A percentile compares a stretch with the other conserved stretches of the same genome.
Evolutionary conservation across 441 rosid genomes (phyloP).

Genomic region (Geranium incanum): DNA sequence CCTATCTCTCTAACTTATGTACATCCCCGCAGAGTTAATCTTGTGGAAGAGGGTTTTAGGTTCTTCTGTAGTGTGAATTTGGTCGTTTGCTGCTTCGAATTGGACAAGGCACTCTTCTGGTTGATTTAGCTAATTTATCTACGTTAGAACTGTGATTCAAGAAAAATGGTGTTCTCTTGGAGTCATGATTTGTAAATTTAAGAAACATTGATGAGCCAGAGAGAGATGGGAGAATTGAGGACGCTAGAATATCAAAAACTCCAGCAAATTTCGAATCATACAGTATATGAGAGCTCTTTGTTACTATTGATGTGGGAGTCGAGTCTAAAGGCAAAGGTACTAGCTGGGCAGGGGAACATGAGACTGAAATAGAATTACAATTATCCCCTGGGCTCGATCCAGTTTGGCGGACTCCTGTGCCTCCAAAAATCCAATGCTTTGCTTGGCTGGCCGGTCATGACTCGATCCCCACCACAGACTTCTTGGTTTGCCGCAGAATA

Average conservation of each 20-base stretch:
- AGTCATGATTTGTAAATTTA: background rate
- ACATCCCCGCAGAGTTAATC: background rate
- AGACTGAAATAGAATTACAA: no score
- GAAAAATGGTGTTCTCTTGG: background rate
- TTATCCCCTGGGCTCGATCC: no score
- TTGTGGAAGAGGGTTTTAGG: background rate
- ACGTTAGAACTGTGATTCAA: background rate
- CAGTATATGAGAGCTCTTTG: background rate
- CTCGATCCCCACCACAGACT: no score
- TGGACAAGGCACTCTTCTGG: no score
- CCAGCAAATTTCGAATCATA: background rate
- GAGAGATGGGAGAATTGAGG: background rate
- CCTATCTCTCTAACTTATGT: background rate
- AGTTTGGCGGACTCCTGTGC: no score
- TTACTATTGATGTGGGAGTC: background rate
- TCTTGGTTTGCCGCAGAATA: no score
- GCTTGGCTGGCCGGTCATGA: no score
- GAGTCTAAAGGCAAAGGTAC: background rate
- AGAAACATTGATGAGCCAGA: background rate
- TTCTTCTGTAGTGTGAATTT: background rate
- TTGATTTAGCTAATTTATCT: background rate
- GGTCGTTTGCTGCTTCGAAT: background rate
- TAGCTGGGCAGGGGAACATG: no score
- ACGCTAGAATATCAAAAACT: background rate
- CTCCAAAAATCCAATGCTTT: no score